Evolutionary conservation across 805 yeast species (phyloP).

Genomic region (Scheffersomyces amazonensis): DNA sequence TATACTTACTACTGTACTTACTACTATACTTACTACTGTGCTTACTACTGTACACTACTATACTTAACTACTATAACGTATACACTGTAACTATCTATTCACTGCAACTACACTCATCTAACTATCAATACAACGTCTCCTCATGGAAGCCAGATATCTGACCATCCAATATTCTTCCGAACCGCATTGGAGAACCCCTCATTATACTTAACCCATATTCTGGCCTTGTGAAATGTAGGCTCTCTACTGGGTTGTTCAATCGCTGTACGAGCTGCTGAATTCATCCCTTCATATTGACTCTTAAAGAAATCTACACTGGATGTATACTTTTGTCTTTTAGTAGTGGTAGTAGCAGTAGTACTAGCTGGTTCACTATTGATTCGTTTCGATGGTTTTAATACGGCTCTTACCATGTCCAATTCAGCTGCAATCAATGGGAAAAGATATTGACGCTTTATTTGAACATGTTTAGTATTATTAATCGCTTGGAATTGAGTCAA

Average conservation of each 20-base stretch:
- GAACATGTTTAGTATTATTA: constrained; percentile 20
- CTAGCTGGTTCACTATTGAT: constrained; percentile 5
- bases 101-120: too few species aligned
- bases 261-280: not conserved
- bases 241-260: constrained; percentile 3
- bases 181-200: constrained; percentile 95
- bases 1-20: too few species aligned
- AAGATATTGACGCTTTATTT: constrained; percentile 27
- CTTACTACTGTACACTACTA: too few species aligned
- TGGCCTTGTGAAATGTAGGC: constrained; percentile 31
- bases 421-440: constrained; percentile 37
- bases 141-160: constrained; percentile 52
- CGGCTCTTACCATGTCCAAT: constrained; percentile 19
- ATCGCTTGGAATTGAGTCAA: constrained; percentile 17
- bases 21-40: too few species aligned
- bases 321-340: constrained; percentile 21
- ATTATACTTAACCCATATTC: constrained; percentile 82
- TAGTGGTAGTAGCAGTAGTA: constrained; percentile 7
- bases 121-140: too few species aligned
- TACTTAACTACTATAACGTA: too few species aligned
- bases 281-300: constrained; percentile 31
- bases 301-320: constrained; percentile 39
- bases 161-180: constrained; percentile 77
- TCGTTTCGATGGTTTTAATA: constrained; percentile 9
- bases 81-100: too few species aligned